phyloP scores from a whole-genome alignment of 441 rosid species.

The Breynia disticha region DNA sequence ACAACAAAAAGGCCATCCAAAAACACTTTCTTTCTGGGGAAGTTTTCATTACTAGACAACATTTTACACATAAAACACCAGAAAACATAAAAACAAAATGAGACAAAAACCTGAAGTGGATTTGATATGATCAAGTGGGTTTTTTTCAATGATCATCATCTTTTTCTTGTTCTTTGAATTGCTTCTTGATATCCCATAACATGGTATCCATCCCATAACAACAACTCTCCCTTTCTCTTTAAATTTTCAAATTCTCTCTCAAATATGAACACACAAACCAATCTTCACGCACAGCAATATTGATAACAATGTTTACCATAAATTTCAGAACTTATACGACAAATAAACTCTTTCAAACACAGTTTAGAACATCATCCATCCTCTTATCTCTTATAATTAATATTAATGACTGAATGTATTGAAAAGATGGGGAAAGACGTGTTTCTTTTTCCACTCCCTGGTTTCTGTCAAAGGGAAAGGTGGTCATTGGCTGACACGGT shows the following conservation, averaged over 20 bases:
- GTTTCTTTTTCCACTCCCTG: too few relatives aligned
- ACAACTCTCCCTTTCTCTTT: neutral
- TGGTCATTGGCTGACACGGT: slow-evolving; percentile 15
- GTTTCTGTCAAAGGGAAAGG: slow-evolving; percentile 4
- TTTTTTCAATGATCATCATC: slow-evolving; percentile 17
- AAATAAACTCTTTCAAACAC: too few relatives aligned
- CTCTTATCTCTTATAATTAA: too few relatives aligned
- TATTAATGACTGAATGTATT: too few relatives aligned
- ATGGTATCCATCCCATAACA: slow-evolving; percentile 71
- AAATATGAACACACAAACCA: neutral
- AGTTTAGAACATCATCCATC: too few relatives aligned
- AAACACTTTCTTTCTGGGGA: too few relatives aligned
- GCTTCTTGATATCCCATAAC: slow-evolving; percentile 47
- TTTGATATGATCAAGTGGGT: slow-evolving; percentile 28
- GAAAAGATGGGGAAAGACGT: too few relatives aligned
- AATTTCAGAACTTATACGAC: too few relatives aligned
- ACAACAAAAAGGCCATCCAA: too few relatives aligned
- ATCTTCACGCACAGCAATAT: too few relatives aligned
- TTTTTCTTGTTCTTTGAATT: slow-evolving; percentile 38
- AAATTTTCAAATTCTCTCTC: neutral
- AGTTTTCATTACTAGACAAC: too few relatives aligned
- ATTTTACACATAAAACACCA: neutral
- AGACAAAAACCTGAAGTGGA: slow-evolving; percentile 37
- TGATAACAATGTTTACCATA: too few relatives aligned
- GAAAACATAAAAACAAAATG: neutral